Evolutionary conservation across 192 early-diverging fungal genomes (phyloP).

Genomic region (Nowakowskiella sp.): DNA sequence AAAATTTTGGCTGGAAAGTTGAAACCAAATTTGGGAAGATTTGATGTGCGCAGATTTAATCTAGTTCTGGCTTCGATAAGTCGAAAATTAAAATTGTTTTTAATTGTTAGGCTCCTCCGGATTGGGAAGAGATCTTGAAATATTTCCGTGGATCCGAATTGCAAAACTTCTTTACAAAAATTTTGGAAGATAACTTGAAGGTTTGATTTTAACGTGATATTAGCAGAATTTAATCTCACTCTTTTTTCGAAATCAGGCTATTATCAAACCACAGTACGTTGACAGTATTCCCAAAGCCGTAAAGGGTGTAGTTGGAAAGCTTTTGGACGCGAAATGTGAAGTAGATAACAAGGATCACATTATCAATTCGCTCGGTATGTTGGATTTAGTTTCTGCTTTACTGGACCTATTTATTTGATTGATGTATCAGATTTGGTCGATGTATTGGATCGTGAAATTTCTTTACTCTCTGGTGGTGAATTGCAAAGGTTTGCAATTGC

Average conservation of each 20-base stretch:
- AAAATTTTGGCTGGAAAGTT: slow-evolving; percentile 88
- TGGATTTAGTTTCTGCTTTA: neutral
- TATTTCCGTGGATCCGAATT: slow-evolving; percentile 94
- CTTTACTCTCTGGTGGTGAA: slow-evolving; percentile 83
- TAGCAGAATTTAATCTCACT: neutral
- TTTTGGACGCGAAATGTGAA: slow-evolving; percentile 67
- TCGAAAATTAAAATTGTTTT: slow-evolving; percentile 8
- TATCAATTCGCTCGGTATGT: slow-evolving; percentile 59
- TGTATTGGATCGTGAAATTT: slow-evolving; percentile 74
- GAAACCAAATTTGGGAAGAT: slow-evolving; percentile 93
- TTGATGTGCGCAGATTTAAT: slow-evolving; percentile 32
- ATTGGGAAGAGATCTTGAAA: slow-evolving; percentile 94
- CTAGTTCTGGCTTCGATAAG: neutral
- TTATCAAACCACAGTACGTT: slow-evolving; percentile 96
- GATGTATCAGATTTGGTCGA: slow-evolving; percentile 61
- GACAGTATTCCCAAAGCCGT: slow-evolving; percentile 79
- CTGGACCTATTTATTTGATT: slow-evolving; percentile 1
- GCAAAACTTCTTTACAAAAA: slow-evolving; percentile 98
- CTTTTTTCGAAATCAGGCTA: slow-evolving; percentile 39
- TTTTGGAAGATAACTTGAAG: slow-evolving; percentile 91
- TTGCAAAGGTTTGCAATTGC: slow-evolving; percentile 97
- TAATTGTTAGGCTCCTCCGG: slow-evolving; percentile 60
- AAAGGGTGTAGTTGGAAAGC: slow-evolving; percentile 64
- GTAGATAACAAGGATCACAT: slow-evolving; percentile 64
- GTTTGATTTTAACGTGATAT: slow-evolving; percentile 14